Evolutionary conservation across 305 asterid species (phyloP), one percentile per base, ranked within the genome.

Genomic region (Fraxinus sp.): DNA sequence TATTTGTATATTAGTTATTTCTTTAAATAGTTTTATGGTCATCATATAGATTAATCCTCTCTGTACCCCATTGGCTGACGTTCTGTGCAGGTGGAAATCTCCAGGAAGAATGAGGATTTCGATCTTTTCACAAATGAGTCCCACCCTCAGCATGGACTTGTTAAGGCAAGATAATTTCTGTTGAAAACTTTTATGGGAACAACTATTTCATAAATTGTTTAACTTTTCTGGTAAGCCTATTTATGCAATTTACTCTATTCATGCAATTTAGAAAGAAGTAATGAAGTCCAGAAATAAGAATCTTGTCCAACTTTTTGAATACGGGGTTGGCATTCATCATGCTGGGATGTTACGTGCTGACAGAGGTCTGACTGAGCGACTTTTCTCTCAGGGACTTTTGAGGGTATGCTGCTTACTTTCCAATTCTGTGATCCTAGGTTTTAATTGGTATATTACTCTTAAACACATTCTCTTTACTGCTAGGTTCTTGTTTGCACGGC

Each of bases 401-500:
- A 93, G 84, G 97, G 98, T 91, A 83, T 62, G 81, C 64, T 83
- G 73, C 73, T 28, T 49, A 20, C 80, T 62, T 75, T 62, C 78
- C 83, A 49, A 49, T 80, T 49, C 64, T 79, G 62, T 70, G 71
- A 28, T 80, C 37, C 46, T 82, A 13, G 18, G 52, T 78, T 75
- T 83, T 83, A 37, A 39, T n/a, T 37, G 37, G 20, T 74, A 82
- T 84, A 41, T 83, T 86, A 62, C 37, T 85, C 85, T 83, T 83
- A 79, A 83, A 28, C 59, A 55, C 46, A 55, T n/a, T 86, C 79
- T 55, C 77, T 24, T 76, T 82, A 28, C 83, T 85, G 81, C 64
- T 89, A 96, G 98, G 98, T 96, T 64, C 98, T 96, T 81, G 98
- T 96, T 68, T 96, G 98, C 92, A 96, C 98, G 41, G 98, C 99